A percentile compares a stretch with the other conserved stretches of the same genome.
phyloP scores from a whole-genome alignment of 1,284 basidiomycete genomes.

The Moniliophthora roreri region DNA sequence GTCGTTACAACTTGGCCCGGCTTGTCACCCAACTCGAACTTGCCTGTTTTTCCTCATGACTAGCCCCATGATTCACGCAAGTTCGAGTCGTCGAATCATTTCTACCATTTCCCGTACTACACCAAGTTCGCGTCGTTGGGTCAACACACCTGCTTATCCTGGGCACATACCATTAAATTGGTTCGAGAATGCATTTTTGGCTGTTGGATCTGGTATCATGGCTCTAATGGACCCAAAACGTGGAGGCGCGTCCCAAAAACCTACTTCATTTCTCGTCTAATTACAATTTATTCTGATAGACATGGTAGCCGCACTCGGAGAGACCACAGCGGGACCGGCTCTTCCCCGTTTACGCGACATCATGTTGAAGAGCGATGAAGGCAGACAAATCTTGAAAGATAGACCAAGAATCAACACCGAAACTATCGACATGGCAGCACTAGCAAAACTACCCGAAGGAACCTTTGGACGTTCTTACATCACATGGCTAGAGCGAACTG shows the following conservation, averaged over 20 bases:
- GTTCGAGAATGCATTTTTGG: slow-evolving; percentile 84
- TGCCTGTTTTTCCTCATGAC: background rate
- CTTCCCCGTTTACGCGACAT: slow-evolving; percentile 78
- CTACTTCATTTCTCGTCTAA: background rate
- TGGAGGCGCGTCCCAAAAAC: slow-evolving; percentile 63
- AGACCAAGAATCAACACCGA: slow-evolving; percentile 80
- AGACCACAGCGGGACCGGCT: slow-evolving; percentile 84
- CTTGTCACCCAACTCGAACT: too few relatives aligned
- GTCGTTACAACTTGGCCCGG: too few relatives aligned
- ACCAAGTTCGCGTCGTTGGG: background rate
- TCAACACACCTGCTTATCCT: slow-evolving; percentile 53
- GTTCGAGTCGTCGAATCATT: background rate
- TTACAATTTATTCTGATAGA: slow-evolving; percentile 46
- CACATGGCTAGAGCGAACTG: slow-evolving; percentile 88
- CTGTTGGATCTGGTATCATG: slow-evolving; percentile 84
- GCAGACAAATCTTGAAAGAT: slow-evolving; percentile 80
- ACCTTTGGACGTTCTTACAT: slow-evolving; percentile 89
- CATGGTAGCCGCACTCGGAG: slow-evolving; percentile 91
- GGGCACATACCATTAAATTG: slow-evolving; percentile 82
- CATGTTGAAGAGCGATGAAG: slow-evolving; percentile 82
- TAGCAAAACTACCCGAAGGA: slow-evolving; percentile 70
- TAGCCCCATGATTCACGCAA: background rate
- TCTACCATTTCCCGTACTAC: background rate
- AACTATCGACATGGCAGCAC: slow-evolving; percentile 74
- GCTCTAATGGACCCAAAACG: slow-evolving; percentile 82